Conservation (phyloP, 2,329 filamentous ascomycete genomes). For the Aureobasidium subglaciale region DNA sequence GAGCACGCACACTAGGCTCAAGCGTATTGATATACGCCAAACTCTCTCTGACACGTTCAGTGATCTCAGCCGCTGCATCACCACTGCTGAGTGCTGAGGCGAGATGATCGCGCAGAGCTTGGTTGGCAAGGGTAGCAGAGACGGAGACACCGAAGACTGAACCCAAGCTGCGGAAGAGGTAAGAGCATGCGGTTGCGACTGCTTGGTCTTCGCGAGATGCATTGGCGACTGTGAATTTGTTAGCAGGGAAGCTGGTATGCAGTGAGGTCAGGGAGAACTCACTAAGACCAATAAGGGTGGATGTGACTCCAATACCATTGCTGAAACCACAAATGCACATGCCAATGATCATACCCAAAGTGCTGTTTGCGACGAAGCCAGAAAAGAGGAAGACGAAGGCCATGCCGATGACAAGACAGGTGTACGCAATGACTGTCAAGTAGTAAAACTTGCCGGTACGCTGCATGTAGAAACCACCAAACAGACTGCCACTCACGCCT, state of each 20-base stretch:
- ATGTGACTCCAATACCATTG: slow-evolving; percentile 59
- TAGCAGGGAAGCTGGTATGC: no score
- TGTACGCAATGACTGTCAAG: slow-evolving; percentile 55
- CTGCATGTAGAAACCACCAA: slow-evolving; percentile 60
- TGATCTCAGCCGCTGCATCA: slow-evolving; percentile 57
- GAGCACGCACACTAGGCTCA: slow-evolving; percentile 49
- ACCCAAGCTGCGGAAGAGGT: slow-evolving; percentile 70
- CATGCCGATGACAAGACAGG: slow-evolving; percentile 47
- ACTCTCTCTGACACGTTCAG: slow-evolving; percentile 61
- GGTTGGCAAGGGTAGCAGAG: slow-evolving; percentile 64
- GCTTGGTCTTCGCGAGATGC: slow-evolving; percentile 61
- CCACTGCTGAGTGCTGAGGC: slow-evolving; percentile 47
- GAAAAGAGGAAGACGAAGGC: slow-evolving; percentile 51
- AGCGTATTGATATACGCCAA: slow-evolving; percentile 61
- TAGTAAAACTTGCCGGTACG: slow-evolving; percentile 64
- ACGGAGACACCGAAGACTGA: slow-evolving; percentile 61
- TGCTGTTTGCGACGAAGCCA: slow-evolving; percentile 45
- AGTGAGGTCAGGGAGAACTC: no score
- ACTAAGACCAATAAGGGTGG: no score
- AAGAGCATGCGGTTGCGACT: slow-evolving; percentile 63
- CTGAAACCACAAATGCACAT: slow-evolving; percentile 49
- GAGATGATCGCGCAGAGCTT: slow-evolving; percentile 54
- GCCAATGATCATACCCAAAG: slow-evolving; percentile 49
- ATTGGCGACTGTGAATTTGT: slow-evolving; percentile 50
- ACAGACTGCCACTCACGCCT: slow-evolving; percentile 58